Conservation (phyloP, 768 basidiomycete genomes). For the Rhodotorula graminis region DNA sequence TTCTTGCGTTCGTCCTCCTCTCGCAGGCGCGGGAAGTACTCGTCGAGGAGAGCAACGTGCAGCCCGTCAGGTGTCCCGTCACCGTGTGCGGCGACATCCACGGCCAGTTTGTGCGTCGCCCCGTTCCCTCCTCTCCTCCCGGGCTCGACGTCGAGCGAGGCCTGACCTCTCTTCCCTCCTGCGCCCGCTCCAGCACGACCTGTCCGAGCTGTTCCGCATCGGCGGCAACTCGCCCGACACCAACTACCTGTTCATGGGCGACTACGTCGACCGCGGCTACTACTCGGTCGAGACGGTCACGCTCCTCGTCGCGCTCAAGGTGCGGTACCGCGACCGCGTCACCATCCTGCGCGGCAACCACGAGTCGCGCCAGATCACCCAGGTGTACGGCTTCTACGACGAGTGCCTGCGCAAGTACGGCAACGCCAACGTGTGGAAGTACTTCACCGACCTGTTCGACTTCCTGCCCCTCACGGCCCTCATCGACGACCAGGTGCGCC, state of each 20-base stretch:
- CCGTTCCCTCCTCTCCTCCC: slow-evolving; percentile 3
- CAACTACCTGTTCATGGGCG: slow-evolving; percentile 99
- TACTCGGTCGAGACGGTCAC: slow-evolving; percentile 99
- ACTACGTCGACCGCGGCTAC: slow-evolving; percentile 97
- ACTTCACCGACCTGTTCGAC: slow-evolving; percentile 97
- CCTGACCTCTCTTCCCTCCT: background rate
- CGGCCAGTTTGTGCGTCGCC: slow-evolving; percentile 88
- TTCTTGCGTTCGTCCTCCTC: background rate
- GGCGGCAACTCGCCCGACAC: slow-evolving; percentile 98
- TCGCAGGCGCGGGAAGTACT: slow-evolving; percentile 89
- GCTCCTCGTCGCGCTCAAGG: slow-evolving; percentile 89
- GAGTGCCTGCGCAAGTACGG: slow-evolving; percentile 99
- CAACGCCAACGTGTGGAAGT: slow-evolving; percentile 99
- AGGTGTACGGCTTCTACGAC: slow-evolving; percentile 99
- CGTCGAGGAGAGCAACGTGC: slow-evolving; percentile 99
- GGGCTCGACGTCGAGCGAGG: background rate
- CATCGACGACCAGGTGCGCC: slow-evolving; percentile 97
- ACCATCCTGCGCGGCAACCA: slow-evolving; percentile 98
- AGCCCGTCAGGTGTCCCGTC: slow-evolving; percentile 95
- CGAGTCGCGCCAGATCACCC: slow-evolving; percentile 98
- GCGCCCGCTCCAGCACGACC: slow-evolving; percentile 70
- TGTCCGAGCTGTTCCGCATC: slow-evolving; percentile 96
- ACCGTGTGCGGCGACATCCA: slow-evolving; percentile 99
- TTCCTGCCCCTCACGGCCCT: slow-evolving; percentile 94
- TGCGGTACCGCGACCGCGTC: slow-evolving; percentile 95